Base-by-base conservation (phyloP, 2,329 filamentous ascomycete species). In the Trichoderma gracile region DNA sequence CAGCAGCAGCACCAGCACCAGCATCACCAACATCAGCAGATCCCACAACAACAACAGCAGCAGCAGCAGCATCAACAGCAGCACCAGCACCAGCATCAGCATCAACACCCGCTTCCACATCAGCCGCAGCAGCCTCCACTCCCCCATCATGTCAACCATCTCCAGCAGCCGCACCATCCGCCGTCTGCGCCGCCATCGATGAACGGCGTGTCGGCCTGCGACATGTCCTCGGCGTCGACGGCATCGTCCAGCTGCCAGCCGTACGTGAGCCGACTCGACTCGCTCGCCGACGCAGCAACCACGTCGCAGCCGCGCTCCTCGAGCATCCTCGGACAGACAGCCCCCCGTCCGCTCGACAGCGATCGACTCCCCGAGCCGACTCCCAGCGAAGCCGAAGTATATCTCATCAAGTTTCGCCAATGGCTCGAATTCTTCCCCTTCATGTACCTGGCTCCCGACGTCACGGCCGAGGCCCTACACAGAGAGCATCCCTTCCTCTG, bases 401-500 rank as follows among this genome's bases (percentile, higher is more conserved):
- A 74, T 43, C 72, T 84, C 4, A 56, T 67, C 33, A 75, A 73
- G 8, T 85, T 84, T 65, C 76, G 76, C 17, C 73, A 71, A 1
- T 75, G 78, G 75, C 72, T 82, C 4, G 72, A 70, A 0, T 78
- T 76, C 56, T 79, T 82, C 19, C 81, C 82, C 0, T 80, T 82
- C 57, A 72, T 83, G 52, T 71, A 79, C 50, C 67, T 85, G 0
- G 72, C 77, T 0, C 64, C 73, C 0, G 71, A 74, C 17, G 73
- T 75, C 56, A 78, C 76, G 0, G 77, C 79, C 3, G 69, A 73
- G 42, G 67, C 73, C n/a, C 72, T 86, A 1, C 77, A 72, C 2
- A 70, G 70, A 9, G 72, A 78, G 19, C 72, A 75, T 3, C 83
- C 85, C 0, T 84, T 84, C 56, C 68, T 85, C 5, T 84, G 81